Percentiles rank a stretch among this genome's conserved stretches.
Conservation (phyloP, 805 yeast species). For the Teunomyces aglyptinius region DNA sequence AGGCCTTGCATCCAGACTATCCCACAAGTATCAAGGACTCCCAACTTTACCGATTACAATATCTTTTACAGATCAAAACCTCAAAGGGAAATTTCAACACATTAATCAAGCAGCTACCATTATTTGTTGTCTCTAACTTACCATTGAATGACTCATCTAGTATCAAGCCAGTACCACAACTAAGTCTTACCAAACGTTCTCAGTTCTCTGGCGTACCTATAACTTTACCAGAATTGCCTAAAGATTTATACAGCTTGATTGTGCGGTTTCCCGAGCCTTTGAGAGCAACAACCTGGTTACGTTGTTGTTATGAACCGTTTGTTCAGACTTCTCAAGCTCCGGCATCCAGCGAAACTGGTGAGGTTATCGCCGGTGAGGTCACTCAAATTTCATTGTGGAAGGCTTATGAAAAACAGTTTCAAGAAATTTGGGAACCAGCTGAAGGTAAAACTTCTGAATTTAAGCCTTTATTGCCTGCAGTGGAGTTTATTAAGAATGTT, state of each 20-base stretch:
- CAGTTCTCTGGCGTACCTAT: slow-evolving; percentile 50
- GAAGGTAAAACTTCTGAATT: slow-evolving; percentile 34
- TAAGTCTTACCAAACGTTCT: slow-evolving; percentile 52
- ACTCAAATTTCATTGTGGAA: slow-evolving; percentile 96
- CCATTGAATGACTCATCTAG: slow-evolving; percentile 34
- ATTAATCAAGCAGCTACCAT: slow-evolving; percentile 60
- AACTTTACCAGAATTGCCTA: slow-evolving; percentile 59
- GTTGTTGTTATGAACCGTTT: slow-evolving; percentile 82
- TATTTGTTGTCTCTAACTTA: slow-evolving; percentile 42
- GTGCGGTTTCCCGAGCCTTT: slow-evolving; percentile 75
- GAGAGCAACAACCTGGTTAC: slow-evolving; percentile 92
- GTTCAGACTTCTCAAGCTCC: slow-evolving; percentile 20
- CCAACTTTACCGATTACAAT: slow-evolving; percentile 37
- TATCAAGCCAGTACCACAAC: slow-evolving; percentile 19
- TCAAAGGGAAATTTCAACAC: slow-evolving; percentile 49
- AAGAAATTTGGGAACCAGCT: slow-evolving; percentile 52
- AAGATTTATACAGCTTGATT: slow-evolving; percentile 56
- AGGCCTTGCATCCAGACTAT: slow-evolving; percentile 38
- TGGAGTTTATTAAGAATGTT: slow-evolving; percentile 93
- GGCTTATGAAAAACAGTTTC: slow-evolving; percentile 86
- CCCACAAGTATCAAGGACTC: slow-evolving; percentile 29
- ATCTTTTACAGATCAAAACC: slow-evolving; percentile 52
- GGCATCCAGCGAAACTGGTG: slow-evolving; percentile 12
- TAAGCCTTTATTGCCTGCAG: slow-evolving; percentile 75
- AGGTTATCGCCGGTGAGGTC: slow-evolving; percentile 62